Conservation (phyloP, 2,329 filamentous ascomycete species). For the Phialophora verrucosa region DNA sequence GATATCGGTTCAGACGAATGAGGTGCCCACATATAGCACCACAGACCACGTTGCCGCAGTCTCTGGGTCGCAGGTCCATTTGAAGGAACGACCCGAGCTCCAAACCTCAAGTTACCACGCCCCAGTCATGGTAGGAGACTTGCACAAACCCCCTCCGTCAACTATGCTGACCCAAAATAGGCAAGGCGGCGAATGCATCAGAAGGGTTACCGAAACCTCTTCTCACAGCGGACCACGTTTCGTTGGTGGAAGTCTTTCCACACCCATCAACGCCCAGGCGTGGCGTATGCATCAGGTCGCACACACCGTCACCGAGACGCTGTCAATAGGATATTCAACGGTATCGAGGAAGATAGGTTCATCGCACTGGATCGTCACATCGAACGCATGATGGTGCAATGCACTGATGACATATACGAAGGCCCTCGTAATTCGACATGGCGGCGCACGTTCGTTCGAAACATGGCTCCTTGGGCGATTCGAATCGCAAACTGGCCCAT, state of each 20-base stretch:
- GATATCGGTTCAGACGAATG: constrained; percentile 11
- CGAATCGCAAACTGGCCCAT: constrained; percentile 25
- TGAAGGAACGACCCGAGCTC: constrained; percentile 8
- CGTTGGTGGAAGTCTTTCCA: constrained; percentile 14
- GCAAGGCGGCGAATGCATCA: constrained; percentile 19
- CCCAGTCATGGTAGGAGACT: constrained; percentile 9
- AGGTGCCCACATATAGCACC: not conserved
- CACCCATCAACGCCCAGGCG: constrained; percentile 9
- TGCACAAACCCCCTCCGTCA: no score
- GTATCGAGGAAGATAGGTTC: constrained; percentile 19
- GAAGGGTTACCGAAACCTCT: constrained; percentile 18
- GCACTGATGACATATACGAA: constrained; percentile 20
- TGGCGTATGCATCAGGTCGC: constrained; percentile 2
- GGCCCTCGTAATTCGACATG: constrained; percentile 16
- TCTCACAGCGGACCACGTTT: constrained; percentile 10
- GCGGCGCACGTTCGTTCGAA: constrained; percentile 23
- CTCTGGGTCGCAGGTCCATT: constrained; percentile 7
- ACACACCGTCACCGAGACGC: constrained; percentile 21
- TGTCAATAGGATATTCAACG: constrained; percentile 6
- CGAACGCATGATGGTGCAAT: constrained; percentile 22
- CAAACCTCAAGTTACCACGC: constrained; percentile 16
- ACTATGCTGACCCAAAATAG: constrained; percentile 5
- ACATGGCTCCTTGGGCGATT: constrained; percentile 16
- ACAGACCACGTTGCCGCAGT: not conserved
- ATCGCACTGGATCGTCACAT: constrained; percentile 13